Base-by-base conservation (phyloP, 1,284 basidiomycete species). In the Irpex lacteus region DNA sequence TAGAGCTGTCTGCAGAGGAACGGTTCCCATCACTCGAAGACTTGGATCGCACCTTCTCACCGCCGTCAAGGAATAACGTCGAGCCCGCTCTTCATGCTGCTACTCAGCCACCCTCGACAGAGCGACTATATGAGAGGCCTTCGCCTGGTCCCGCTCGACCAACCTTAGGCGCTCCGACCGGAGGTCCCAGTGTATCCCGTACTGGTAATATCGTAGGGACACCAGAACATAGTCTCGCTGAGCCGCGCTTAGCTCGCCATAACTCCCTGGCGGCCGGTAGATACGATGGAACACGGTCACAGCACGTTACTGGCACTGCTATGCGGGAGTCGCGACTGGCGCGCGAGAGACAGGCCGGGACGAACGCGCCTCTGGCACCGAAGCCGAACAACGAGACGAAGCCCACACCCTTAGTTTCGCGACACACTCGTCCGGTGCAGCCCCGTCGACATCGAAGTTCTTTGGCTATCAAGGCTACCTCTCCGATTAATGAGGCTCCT, bases 11-110 rank as follows among this genome's bases (percentile, higher is more conserved):
- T 38, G 83, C 81, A 3, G 90, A 92, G 73, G 81, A 84, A 55
- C 81, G 90, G 59, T 94, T 91, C 74, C 91, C 91, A 2, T 89
- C 91, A 0, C 75, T 94, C 34, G 91, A 92, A 72, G 89, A 92
- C 68, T 77, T 93, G 9, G 89, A 94, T 74, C 84, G 86, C 8
- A 80, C 80, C n/a, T 87, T 89, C 65, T 72, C 70, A 7, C 70
- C 78, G 0, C 60, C 74, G 50, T 67, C 70, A 8, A 63, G 70
- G 9, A 60, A 38, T 13, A 32, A 56, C 9, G 60, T 52, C 55
- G 59, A 61, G 34, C 58, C 60, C 49, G 56, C 44, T 26, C 21
- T 61, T 38, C 66, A 66, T 13, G 59, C 68, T 9, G 44, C 67
- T 6, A 55, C 60, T 9, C 62, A 67, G 52, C 65, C 66, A 6